phyloP scores from a whole-genome alignment of 768 basidiomycete genomes.

The Lyophyllum semitale region DNA sequence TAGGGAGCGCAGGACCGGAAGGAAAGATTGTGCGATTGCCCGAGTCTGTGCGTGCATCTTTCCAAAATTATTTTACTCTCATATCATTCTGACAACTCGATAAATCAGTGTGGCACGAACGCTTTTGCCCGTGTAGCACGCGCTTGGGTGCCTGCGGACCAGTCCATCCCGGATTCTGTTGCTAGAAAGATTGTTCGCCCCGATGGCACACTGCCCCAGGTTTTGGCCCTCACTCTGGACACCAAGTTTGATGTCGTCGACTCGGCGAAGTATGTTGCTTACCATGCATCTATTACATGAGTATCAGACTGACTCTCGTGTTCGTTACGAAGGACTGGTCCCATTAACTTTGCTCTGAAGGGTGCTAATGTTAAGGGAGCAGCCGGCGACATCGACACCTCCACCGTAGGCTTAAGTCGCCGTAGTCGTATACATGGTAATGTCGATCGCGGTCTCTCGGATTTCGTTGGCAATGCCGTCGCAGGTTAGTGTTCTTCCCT shows the following conservation, averaged over 20 bases:
- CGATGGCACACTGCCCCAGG: constrained; percentile 32
- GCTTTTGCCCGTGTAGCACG: constrained; percentile 43
- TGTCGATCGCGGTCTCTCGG: constrained; percentile 25
- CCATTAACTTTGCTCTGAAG: constrained; percentile 31
- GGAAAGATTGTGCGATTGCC: constrained; percentile 56
- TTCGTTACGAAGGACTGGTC: constrained; percentile 15
- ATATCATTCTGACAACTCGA: background rate
- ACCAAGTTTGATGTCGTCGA: constrained; percentile 36
- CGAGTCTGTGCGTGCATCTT: constrained; percentile 48
- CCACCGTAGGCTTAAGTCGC: constrained; percentile 35
- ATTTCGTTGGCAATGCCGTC: constrained; percentile 29
- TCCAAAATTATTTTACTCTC: too few species aligned
- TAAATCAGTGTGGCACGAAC: constrained; percentile 34
- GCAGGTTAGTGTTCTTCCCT: constrained; percentile 21
- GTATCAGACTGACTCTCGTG: too few species aligned
- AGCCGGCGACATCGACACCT: constrained; percentile 17
- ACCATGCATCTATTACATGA: too few species aligned
- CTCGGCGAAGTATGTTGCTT: constrained; percentile 19
- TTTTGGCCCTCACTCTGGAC: constrained; percentile 41
- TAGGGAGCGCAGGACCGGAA: constrained; percentile 34
- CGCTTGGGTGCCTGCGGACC: constrained; percentile 42
- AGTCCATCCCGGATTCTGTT: constrained; percentile 36
- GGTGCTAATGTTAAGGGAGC: constrained; percentile 31
- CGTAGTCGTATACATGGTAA: constrained; percentile 23
- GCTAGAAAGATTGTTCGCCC: constrained; percentile 28